Percentiles rank a stretch among this genome's conserved stretches.
Conservation (phyloP, 768 basidiomycete genomes). For the Pisolithus microcarpus region DNA sequence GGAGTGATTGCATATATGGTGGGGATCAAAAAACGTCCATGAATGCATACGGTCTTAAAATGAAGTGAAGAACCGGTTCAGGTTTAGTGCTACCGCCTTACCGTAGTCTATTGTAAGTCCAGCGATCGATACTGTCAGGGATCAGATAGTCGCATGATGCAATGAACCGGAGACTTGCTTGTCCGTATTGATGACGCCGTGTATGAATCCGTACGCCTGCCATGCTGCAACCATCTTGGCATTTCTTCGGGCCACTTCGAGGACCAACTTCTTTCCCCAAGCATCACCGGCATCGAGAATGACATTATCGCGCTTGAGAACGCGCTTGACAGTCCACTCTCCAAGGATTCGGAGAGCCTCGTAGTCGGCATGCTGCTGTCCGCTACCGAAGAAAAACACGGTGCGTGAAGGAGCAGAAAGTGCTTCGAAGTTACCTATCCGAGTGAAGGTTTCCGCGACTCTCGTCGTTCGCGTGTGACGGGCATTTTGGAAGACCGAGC, state of each 20-base stretch:
- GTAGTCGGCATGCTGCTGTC: constrained; percentile 65
- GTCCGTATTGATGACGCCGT: constrained; percentile 96
- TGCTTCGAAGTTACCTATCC: constrained; percentile 88
- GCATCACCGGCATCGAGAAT: constrained; percentile 39
- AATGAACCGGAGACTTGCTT: constrained; percentile 46
- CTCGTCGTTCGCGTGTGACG: constrained; percentile 76
- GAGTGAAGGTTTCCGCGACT: constrained; percentile 83
- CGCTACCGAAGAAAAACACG: constrained; percentile 64
- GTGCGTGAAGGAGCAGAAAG: constrained; percentile 58
- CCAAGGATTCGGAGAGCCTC: too few relatives aligned
- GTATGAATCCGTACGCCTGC: constrained; percentile 95
- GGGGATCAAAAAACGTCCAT: constrained; percentile 87
- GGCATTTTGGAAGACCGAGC: constrained; percentile 72
- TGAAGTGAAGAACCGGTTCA: constrained; percentile 1
- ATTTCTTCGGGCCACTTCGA: constrained; percentile 78
- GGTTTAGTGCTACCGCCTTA: constrained; percentile 13
- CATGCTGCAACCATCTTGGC: constrained; percentile 91
- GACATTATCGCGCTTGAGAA: constrained; percentile 42
- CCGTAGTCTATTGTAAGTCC: constrained; percentile 78
- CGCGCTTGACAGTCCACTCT: too few relatives aligned
- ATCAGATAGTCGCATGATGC: constrained; percentile 3
- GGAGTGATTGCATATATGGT: constrained; percentile 88
- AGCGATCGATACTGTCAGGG: constrained; percentile 50
- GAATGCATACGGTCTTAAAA: constrained; percentile 78
- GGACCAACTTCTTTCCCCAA: constrained; percentile 67